Evolutionary conservation across 1,139 yeast species (phyloP).

Genomic region (Zygosaccharomyces pseudobailii): DNA sequence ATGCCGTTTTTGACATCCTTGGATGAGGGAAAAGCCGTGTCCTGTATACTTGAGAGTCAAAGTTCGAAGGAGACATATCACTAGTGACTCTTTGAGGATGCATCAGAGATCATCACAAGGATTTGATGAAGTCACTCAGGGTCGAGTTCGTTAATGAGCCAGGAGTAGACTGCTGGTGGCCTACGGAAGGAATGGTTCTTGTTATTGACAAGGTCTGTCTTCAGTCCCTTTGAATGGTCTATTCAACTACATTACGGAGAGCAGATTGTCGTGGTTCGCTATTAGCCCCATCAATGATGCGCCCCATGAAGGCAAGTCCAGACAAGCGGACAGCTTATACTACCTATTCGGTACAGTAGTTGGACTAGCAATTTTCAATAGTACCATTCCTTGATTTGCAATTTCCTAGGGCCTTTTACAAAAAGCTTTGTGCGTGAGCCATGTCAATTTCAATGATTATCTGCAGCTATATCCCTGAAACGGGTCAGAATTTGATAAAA

Average conservation of each 20-base stretch:
- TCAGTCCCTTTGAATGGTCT: constrained; percentile 64
- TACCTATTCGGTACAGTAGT: constrained; percentile 77
- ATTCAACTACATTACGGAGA: constrained; percentile 59
- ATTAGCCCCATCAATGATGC: constrained; percentile 40
- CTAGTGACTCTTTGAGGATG: constrained; percentile 72
- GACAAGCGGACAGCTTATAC: constrained; percentile 45
- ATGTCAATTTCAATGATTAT: constrained; percentile 59
- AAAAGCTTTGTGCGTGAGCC: constrained; percentile 59
- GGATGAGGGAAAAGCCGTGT: constrained; percentile 55
- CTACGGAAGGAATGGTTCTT: constrained; percentile 89
- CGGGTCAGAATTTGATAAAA: constrained; percentile 53
- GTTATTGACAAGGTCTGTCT: constrained; percentile 61
- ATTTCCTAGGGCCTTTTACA: constrained; percentile 73
- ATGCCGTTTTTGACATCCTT: constrained; percentile 80
- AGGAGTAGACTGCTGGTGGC: constrained; percentile 95
- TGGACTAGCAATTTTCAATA: constrained; percentile 87
- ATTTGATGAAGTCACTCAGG: constrained; percentile 67
- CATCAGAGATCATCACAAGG: constrained; percentile 48
- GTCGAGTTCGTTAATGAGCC: constrained; percentile 83
- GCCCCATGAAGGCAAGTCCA: constrained; percentile 19
- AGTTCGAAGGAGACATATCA: constrained; percentile 62
- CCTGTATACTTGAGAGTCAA: constrained; percentile 64
- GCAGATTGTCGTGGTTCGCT: constrained; percentile 73
- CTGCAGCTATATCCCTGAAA: constrained; percentile 60
- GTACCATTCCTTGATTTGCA: constrained; percentile 75